phyloP scores from a whole-genome alignment of 2,329 filamentous ascomycete genomes.

The Sporothrix brasiliensis region DNA sequence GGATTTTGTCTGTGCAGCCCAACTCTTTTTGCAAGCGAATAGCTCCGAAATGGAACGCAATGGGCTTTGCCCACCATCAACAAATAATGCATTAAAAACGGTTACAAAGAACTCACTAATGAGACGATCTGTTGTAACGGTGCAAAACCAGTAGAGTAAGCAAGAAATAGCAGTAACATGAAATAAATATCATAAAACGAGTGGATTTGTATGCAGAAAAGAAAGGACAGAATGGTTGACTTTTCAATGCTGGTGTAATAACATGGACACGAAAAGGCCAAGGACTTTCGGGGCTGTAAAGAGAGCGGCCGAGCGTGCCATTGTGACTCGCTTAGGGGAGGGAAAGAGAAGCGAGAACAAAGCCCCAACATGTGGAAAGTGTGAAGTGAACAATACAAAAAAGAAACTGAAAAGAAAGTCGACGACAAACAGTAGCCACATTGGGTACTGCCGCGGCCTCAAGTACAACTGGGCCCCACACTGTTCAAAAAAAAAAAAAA shows the following conservation, averaged over 20 bases:
- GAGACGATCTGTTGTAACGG: not conserved
- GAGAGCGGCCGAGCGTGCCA: not conserved
- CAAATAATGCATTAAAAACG: conserved; percentile 9
- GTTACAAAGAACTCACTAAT: not conserved
- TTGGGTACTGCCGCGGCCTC: conserved; percentile 4
- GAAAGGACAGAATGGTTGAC: not conserved
- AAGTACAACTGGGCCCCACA: conserved; percentile 15
- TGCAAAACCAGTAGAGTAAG: not conserved
- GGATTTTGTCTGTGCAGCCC: conserved; percentile 25
- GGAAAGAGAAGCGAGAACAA: not conserved
- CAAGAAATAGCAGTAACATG: not conserved
- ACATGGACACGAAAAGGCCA: not conserved
- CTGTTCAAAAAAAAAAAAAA: not conserved
- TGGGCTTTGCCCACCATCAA: not conserved
- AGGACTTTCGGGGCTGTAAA: not conserved
- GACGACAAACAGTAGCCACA: not conserved
- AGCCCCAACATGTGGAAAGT: not conserved
- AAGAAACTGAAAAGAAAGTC: not conserved
- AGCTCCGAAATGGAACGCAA: conserved; percentile 22
- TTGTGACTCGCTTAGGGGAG: conserved; percentile 10
- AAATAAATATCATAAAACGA: not conserved
- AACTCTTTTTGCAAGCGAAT: conserved; percentile 19
- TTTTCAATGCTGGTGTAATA: not conserved
- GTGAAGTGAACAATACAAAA: not conserved
- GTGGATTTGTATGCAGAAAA: not conserved